Base-by-base conservation (phyloP, 208 protist genomes). In the Phytomonas francai region DNA sequence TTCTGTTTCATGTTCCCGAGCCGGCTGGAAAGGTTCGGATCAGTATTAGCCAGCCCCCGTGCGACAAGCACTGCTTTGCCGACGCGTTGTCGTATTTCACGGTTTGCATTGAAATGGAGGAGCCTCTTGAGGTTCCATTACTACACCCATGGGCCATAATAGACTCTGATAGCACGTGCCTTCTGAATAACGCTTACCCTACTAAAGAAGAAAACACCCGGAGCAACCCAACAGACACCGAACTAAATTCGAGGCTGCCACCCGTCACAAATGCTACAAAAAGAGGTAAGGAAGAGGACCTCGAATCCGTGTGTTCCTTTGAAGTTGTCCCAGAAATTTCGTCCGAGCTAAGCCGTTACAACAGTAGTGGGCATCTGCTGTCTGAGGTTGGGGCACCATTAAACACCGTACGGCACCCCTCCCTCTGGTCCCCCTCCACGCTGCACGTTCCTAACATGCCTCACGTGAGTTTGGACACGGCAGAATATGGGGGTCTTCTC, bases 31-130 rank as follows among this genome's bases (percentile, higher is more conserved):
- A 78, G 33, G 76, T 88, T 31, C 78, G 78, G 34, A 60, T 93
- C 59, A 68, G 56, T 9, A 74, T 89, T 42, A 33, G 32, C 14
- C 65, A 75, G 16, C 80, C 82, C 0, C 49, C 64, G 8, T 12
- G 19, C 19, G 81, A 92, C 29, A 56, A 73, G 16, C 87, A 93
- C 67, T 89, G 83, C 68, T 93, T 93, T 60, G 80, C 78, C 28
- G 87, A 90, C 72, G 67, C 79, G 11, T 59, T 80, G 6, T 76
- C 73, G 56, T 88, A 81, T 70, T 70, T 84, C 42, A 85, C 74
- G 30, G 59, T 93, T 22, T 36, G 80, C 14, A 74, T 93, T 7
- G 84, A 88, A 25, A 65, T 86, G 58, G 78, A 85, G 32, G 63
- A 79, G 27, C 74, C 74, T 14, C 65, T 75, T 36, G 30, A 36